phyloP scores from a whole-genome alignment of 306 rosid genomes.

The Delonix regia region DNA sequence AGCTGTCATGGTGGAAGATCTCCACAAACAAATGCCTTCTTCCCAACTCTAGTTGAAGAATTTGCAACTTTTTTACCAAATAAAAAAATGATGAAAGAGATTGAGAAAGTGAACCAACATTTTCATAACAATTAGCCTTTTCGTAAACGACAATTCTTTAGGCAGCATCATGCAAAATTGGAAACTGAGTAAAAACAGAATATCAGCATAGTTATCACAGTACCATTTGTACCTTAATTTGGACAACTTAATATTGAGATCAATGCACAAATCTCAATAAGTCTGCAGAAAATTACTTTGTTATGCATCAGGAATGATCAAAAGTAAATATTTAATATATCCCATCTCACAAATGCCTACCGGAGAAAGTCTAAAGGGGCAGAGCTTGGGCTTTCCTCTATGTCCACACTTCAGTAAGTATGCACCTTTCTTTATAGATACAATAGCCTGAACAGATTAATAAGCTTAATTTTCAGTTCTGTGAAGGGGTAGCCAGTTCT shows the following conservation, averaged over 20 bases:
- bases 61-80: not conserved
- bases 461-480: conserved; percentile 26
- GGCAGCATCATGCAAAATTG: not conserved
- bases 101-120: not conserved
- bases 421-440: conserved; percentile 86
- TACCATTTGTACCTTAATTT: not conserved
- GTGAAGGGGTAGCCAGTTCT: conserved; percentile 6
- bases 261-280: not conserved
- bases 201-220: not conserved
- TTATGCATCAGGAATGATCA: not conserved
- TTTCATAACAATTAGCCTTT: not conserved
- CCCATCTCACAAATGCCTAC: conserved; percentile 40
- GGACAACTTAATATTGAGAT: not conserved
- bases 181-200: not conserved
- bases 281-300: not conserved
- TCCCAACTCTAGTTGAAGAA: not conserved
- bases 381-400: conserved; percentile 83
- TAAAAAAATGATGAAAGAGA: not conserved
- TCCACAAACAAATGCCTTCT: not conserved
- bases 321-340: not conserved
- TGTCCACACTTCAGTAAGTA: conserved; percentile 73
- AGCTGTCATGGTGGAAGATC: not conserved
- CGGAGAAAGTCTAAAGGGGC: conserved; percentile 80
- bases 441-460: conserved; percentile 66
- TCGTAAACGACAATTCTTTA: not conserved